Evolutionary conservation across 129 eudicot genomes (phyloP).

Genomic region (Helianthus tuberosus): DNA sequence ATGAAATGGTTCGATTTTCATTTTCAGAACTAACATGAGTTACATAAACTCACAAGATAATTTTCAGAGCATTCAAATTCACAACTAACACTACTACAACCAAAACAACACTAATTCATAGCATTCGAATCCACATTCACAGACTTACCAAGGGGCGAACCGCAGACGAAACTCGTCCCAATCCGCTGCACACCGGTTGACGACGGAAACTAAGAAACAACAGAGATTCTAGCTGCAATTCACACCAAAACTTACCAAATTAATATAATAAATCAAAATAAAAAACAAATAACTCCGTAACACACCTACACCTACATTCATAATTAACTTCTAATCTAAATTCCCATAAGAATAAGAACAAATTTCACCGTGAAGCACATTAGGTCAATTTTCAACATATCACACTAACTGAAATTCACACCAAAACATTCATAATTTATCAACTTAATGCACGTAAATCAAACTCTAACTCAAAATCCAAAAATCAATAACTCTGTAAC

Average conservation of each 20-base stretch:
- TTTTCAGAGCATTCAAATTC: no score
- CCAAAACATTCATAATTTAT: no score
- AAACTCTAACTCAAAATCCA: no score
- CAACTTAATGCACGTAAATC: no score
- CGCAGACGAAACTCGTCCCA: slow-evolving; percentile 29
- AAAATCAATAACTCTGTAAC: no score
- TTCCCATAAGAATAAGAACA: neutral
- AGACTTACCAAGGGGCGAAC: slow-evolving; percentile 34
- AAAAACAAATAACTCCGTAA: neutral
- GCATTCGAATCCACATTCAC: slow-evolving; percentile 4
- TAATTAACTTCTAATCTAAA: neutral
- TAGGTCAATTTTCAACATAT: no score
- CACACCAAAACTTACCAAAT: slow-evolving; percentile 19
- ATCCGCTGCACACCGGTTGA: slow-evolving; percentile 25
- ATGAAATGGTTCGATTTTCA: no score
- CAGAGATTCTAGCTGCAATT: slow-evolving; percentile 26
- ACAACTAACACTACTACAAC: no score
- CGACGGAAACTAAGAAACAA: slow-evolving; percentile 13
- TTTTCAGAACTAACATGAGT: no score
- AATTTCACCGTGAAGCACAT: neutral
- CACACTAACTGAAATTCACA: no score
- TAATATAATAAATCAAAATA: neutral
- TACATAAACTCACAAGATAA: no score
- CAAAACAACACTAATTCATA: neutral
- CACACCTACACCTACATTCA: slow-evolving; percentile 13